These are phyloP conservation scores for Magnolia changhungtana DNA, from an alignment of 164 flowering plant genomes.

Conservation along the genomic window DNA sequence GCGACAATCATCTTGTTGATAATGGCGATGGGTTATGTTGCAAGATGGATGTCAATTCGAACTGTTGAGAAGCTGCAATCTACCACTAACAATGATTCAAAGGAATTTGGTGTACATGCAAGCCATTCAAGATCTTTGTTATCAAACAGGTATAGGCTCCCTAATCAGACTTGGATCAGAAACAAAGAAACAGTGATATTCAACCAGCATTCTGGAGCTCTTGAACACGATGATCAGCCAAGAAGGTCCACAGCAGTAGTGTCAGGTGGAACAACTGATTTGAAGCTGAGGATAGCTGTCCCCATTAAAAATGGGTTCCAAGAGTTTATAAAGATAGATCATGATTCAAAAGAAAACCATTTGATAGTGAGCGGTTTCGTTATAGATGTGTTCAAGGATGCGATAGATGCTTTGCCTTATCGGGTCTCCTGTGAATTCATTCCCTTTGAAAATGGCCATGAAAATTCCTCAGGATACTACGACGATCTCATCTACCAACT, in stretches of 20 bases:
- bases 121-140: no score
- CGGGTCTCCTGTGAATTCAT: neutral
- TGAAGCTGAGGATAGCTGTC: conserved; percentile 27
- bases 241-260: conserved; percentile 18
- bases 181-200: neutral
- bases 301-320: conserved; percentile 28
- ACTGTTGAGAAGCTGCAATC: no score
- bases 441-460: neutral
- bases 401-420: neutral
- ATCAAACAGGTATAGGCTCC: no score
- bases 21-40: neutral
- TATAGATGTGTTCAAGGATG: neutral
- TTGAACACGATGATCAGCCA: conserved; percentile 23
- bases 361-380: neutral
- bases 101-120: no score
- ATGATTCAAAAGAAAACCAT: conserved; percentile 5
- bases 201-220: neutral
- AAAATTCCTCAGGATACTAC: neutral
- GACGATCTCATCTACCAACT: conserved; percentile 1
- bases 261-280: conserved; percentile 29
- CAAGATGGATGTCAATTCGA: neutral
- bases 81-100: no score
- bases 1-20: conserved; percentile 1
- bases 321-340: conserved; percentile 26
- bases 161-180: no score